phyloP scores from a whole-genome alignment of 306 rosid genomes.

The Prunus davidiana region DNA sequence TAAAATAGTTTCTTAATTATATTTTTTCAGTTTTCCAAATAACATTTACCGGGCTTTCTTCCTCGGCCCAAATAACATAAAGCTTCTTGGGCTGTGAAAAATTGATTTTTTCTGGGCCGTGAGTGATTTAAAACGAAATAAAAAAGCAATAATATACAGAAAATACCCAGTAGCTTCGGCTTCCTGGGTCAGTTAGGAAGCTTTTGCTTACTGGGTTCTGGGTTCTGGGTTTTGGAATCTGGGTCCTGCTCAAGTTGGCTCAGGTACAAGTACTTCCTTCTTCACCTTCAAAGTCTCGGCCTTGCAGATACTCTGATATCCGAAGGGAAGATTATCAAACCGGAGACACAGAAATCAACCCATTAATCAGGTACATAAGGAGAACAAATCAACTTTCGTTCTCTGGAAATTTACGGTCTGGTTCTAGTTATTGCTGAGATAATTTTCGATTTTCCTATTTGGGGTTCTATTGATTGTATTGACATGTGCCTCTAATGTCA shows the following conservation, averaged over 20 bases:
- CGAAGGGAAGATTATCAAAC: background rate
- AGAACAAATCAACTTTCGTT: background rate
- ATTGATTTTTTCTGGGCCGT: background rate
- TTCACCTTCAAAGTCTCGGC: background rate
- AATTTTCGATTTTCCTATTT: background rate
- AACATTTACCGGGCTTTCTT: background rate
- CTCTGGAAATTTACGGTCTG: background rate
- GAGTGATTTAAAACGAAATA: background rate
- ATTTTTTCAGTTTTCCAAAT: too few species aligned
- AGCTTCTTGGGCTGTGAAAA: background rate
- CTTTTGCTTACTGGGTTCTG: background rate
- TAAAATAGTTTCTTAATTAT: too few species aligned
- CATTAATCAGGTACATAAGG: slow-evolving; percentile 5
- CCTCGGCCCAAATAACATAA: background rate
- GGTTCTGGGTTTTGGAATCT: slow-evolving; percentile 6
- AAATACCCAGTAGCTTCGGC: background rate
- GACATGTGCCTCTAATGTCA: background rate
- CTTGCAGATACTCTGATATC: background rate
- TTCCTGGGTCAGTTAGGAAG: background rate
- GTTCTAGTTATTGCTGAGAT: background rate
- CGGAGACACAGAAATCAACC: background rate
- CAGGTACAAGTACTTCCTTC: background rate
- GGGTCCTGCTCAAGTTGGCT: background rate
- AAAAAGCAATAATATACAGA: background rate
- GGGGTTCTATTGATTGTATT: background rate